These are phyloP conservation scores for Lophiostoma macrostomum DNA, from an alignment of 495 filamentous ascomycete species.

Conservation along the genomic window DNA sequence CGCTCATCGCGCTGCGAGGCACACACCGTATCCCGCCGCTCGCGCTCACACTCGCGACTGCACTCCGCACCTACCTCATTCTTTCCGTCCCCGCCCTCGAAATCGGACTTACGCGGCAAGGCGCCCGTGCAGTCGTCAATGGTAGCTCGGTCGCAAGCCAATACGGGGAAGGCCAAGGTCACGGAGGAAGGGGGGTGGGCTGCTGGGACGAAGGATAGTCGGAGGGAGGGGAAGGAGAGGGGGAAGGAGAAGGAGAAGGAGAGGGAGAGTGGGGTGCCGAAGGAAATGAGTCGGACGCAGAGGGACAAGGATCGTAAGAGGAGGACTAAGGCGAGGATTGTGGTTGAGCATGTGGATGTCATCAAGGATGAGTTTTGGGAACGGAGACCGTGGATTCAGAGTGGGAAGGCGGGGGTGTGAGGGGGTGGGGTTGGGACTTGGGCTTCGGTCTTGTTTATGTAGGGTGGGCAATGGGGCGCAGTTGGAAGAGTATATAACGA, in stretches of 20 bases:
- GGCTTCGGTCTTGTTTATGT: not conserved
- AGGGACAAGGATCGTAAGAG: slow-evolving; percentile 73
- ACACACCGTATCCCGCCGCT: too few relatives aligned
- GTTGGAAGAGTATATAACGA: too few relatives aligned
- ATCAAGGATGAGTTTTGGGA: slow-evolving; percentile 95
- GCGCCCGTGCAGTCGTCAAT: too few relatives aligned
- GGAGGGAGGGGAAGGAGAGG: not conserved
- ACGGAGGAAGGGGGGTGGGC: slow-evolving; percentile 2
- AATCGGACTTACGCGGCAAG: too few relatives aligned
- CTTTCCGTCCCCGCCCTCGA: slow-evolving; percentile 2
- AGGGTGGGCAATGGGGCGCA: not conserved
- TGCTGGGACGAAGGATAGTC: not conserved
- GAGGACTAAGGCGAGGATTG: slow-evolving; percentile 69
- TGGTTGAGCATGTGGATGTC: slow-evolving; percentile 83
- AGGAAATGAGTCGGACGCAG: slow-evolving; percentile 66
- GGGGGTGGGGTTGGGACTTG: not conserved
- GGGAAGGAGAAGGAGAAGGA: not conserved
- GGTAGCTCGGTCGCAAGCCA: too few relatives aligned
- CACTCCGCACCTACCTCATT: not conserved
- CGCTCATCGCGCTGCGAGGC: too few relatives aligned
- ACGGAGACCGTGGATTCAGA: slow-evolving; percentile 78
- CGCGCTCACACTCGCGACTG: slow-evolving; percentile 1
- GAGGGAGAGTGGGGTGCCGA: not conserved
- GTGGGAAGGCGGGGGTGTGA: slow-evolving; percentile 58
- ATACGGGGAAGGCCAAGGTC: too few relatives aligned